A percentile compares a stretch with the other conserved stretches of the same genome.
Conservation (phyloP, 2,329 filamentous ascomycete genomes). For the Fonsecaea monophora region DNA sequence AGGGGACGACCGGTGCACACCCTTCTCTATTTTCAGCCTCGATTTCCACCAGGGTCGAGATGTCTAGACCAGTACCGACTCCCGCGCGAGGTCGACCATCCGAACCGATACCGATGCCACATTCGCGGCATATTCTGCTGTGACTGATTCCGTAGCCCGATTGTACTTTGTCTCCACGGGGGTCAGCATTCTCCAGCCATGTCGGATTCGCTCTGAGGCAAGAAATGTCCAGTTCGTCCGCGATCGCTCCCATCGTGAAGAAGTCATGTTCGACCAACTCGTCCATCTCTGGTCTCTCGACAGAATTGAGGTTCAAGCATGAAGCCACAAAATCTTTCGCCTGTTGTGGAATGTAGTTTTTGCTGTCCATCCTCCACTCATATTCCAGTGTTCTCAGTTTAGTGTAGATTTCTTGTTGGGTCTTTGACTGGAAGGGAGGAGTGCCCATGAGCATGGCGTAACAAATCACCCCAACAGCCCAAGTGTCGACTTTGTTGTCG, state of each 20-base stretch:
- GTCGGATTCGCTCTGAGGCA: slow-evolving; percentile 50
- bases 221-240: slow-evolving; percentile 50
- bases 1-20: slow-evolving; percentile 53
- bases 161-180: slow-evolving; percentile 54
- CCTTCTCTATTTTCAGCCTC: slow-evolving; percentile 54
- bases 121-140: slow-evolving; percentile 53
- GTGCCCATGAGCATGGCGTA: slow-evolving; percentile 94
- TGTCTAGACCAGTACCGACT: slow-evolving; percentile 54
- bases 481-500: slow-evolving; percentile 97
- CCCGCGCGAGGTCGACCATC: slow-evolving; percentile 52
- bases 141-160: slow-evolving; percentile 54
- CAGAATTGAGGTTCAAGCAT: slow-evolving; percentile 56
- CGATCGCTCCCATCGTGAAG: slow-evolving; percentile 59
- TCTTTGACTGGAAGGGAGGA: slow-evolving; percentile 87
- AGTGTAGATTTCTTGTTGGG: slow-evolving; percentile 59
- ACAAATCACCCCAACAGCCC: slow-evolving; percentile 98
- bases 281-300: slow-evolving; percentile 57
- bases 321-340: slow-evolving; percentile 56
- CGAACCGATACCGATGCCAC: slow-evolving; percentile 53
- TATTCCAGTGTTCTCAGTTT: slow-evolving; percentile 58
- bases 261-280: slow-evolving; percentile 59
- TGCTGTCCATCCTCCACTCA: slow-evolving; percentile 56
- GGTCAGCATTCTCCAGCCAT: slow-evolving; percentile 54
- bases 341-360: slow-evolving; percentile 58
- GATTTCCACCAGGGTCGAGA: slow-evolving; percentile 56